Base-by-base conservation (phyloP, 2,329 filamentous ascomycete species). In the Phialemonium atrogriseum region DNA sequence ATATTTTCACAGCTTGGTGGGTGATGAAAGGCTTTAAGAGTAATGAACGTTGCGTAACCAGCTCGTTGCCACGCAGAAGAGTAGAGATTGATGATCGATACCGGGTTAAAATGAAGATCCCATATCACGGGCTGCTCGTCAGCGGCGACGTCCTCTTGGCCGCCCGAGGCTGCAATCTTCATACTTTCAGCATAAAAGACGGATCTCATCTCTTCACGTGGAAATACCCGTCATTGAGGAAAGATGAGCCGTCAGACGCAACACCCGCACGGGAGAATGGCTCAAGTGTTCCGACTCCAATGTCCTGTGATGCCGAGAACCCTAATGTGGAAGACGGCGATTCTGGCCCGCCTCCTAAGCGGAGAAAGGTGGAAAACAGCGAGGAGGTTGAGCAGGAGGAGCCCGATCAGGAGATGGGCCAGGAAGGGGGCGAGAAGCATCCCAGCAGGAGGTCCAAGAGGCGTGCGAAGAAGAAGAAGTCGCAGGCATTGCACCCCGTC, bases 141-240 rank as follows among this genome's bases (percentile, higher is more conserved):
- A 64, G 67, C 41, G 70, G 70, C 27, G 54, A 68, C 43, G 56
- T 82, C 13, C 55, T 95, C 12, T 68, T 93, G 44, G 83, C 81
- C 22, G 83, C 84, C 16, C 77, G 78, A 38, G 85, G 84, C 10
- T 72, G 79, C 28, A 73, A 69, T 45, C 73, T 95, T 33, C 72
- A 84, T 48, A 73, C 76, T 3, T 80, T 85, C 52, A 66, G 66
- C 47, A 58, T 78, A 6, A 48, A 60, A n/a, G 64, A 73, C 38
- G 73, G 77, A 19, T 56, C 61, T 28, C 61, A 74, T 31, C 53
- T 84, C 12, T 76, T 72, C 25, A 62, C 67, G 48, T 87, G 82
- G 82, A 63, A 60, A 34, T 64, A 70, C 38, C 64, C 66, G 10
- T 37, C 35, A 12, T 21, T 40, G n/a, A 34, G 38, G 28, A 10